Conservation (phyloP, 192 early-diverging fungal species). For the Coemansia sp. region DNA sequence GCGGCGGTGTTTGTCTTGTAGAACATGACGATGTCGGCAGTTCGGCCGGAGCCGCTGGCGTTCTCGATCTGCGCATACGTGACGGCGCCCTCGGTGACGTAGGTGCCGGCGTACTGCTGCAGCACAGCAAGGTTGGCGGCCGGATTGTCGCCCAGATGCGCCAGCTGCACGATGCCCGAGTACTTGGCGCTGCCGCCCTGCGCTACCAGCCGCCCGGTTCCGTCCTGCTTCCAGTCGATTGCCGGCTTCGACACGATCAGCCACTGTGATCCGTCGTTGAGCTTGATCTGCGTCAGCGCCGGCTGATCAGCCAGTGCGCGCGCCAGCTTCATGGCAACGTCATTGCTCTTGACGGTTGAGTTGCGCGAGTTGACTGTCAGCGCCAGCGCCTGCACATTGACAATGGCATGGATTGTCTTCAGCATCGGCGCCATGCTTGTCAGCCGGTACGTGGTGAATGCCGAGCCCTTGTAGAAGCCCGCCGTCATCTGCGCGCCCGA, state of each 20-base stretch:
- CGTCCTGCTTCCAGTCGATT: conserved; percentile 27
- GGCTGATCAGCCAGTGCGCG: conserved; percentile 25
- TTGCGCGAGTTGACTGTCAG: conserved; percentile 30
- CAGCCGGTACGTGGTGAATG: conserved; percentile 54
- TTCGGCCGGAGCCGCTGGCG: conserved; percentile 25
- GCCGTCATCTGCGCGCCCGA: conserved; percentile 34
- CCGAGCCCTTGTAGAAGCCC: conserved; percentile 56
- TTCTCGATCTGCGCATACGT: conserved; percentile 44
- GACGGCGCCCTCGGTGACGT: conserved; percentile 49
- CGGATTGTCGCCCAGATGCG: conserved; percentile 46
- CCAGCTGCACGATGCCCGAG: conserved; percentile 54
- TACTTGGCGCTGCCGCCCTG: not conserved
- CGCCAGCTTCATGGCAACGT: conserved; percentile 14
- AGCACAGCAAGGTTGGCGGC: conserved; percentile 42
- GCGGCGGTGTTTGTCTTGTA: conserved; percentile 50
- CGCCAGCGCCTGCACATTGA: conserved; percentile 20
- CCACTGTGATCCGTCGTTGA: conserved; percentile 56
- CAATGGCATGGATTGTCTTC: conserved; percentile 48
- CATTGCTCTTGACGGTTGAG: not conserved
- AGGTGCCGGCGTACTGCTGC: conserved; percentile 50
- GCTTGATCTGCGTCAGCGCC: conserved; percentile 38
- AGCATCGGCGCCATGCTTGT: conserved; percentile 31
- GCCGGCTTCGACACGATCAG: conserved; percentile 45
- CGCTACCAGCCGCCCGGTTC: conserved; percentile 17
- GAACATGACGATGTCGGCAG: conserved; percentile 33